Evolutionary conservation across 2,329 filamentous ascomycete genomes (phyloP).

Genomic region (Aspergillus neotritici): DNA sequence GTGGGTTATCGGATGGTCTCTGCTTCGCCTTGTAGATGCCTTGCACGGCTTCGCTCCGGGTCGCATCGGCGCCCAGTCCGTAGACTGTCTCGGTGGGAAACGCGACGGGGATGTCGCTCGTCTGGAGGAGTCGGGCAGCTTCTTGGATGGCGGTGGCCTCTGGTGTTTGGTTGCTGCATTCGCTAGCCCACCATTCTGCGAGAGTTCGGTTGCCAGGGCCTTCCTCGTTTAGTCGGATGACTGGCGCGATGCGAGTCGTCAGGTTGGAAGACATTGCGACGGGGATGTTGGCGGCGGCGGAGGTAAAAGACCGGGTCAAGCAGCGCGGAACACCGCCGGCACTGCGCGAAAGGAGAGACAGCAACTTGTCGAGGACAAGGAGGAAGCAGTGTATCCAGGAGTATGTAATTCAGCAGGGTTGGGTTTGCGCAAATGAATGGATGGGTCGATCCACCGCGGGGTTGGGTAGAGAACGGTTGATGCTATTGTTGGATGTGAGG

Average conservation of each 20-base stretch:
- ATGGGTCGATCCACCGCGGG: no score
- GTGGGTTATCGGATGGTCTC: conserved; percentile 84
- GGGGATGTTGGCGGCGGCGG: conserved; percentile 12
- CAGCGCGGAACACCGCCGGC: conserved; percentile 28
- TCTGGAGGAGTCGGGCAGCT: conserved; percentile 62
- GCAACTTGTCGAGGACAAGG: conserved; percentile 21
- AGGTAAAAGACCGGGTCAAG: conserved; percentile 20
- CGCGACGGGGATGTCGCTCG: conserved; percentile 70
- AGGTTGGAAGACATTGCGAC: conserved; percentile 15
- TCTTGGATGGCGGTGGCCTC: conserved; percentile 53
- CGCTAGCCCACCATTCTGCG: conserved; percentile 36
- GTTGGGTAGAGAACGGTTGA: no score
- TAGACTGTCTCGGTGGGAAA: conserved; percentile 99
- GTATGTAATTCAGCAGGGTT: no score
- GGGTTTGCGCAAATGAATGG: no score
- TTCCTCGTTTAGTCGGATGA: conserved; percentile 34
- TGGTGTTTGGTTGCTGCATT: conserved; percentile 31
- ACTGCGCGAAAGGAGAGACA: conserved; percentile 18
- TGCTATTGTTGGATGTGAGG: no score
- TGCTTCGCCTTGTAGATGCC: conserved; percentile 94
- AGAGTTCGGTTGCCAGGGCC: conserved; percentile 29
- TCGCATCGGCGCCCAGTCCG: conserved; percentile 92
- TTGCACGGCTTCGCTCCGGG: conserved; percentile 70
- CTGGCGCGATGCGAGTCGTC: conserved; percentile 33
- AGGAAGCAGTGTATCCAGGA: no score